Percentiles rank a stretch among this genome's conserved stretches.
phyloP scores from a whole-genome alignment of 1,284 basidiomycete species.

The Tylopilus sp. region DNA sequence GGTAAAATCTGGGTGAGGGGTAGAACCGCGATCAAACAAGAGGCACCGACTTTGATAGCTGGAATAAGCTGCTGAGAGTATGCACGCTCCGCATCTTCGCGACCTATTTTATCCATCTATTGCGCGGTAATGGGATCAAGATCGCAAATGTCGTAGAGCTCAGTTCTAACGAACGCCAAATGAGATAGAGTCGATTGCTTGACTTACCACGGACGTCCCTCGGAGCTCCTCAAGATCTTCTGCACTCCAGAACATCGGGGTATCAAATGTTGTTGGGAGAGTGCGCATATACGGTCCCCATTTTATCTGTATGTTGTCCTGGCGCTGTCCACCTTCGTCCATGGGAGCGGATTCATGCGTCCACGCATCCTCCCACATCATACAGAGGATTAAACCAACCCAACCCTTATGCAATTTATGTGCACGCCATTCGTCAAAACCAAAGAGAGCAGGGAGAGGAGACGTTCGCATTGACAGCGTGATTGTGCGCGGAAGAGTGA shows the following conservation, averaged over 20 bases:
- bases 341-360: slow-evolving; percentile 15
- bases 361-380: slow-evolving; percentile 87
- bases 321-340: slow-evolving; percentile 15
- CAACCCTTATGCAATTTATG: slow-evolving; percentile 67
- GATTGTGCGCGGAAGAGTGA: slow-evolving; percentile 75
- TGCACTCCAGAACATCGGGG: slow-evolving; percentile 92
- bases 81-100: slow-evolving; percentile 74
- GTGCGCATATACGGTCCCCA: slow-evolving; percentile 40
- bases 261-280: slow-evolving; percentile 75
- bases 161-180: slow-evolving; percentile 1
- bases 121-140: background rate
- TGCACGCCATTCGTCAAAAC: slow-evolving; percentile 56
- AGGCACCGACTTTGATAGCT: slow-evolving; percentile 52
- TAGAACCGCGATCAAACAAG: background rate
- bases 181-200: background rate
- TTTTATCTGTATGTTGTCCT: slow-evolving; percentile 40
- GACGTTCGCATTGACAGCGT: slow-evolving; percentile 81
- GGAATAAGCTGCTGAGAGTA: slow-evolving; percentile 66
- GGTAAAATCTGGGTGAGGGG: background rate
- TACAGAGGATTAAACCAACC: slow-evolving; percentile 83
- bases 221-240: slow-evolving; percentile 71
- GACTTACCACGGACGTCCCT: slow-evolving; percentile 74
- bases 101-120: slow-evolving; percentile 77
- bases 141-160: slow-evolving; percentile 1
- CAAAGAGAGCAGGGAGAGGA: slow-evolving; percentile 54